Evolutionary conservation across 2,329 filamentous ascomycete genomes (phyloP).

Genomic region (Microcera coccophila): DNA sequence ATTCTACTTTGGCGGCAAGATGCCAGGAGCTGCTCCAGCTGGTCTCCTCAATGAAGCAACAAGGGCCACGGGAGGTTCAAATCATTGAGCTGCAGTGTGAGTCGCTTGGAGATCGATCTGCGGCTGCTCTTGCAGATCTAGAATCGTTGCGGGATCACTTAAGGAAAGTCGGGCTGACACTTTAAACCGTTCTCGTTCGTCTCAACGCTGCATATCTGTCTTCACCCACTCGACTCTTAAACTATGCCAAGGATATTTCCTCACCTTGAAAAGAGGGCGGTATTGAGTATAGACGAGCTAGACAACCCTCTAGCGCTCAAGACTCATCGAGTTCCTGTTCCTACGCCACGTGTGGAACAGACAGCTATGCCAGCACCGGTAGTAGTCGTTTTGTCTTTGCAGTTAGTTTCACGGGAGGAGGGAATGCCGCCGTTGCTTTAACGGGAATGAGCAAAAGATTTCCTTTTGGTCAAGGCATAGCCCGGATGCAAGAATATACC

Average conservation of each 20-base stretch:
- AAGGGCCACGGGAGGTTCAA: slow-evolving; percentile 16
- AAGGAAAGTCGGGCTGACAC: not conserved
- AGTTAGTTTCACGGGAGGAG: slow-evolving; percentile 22
- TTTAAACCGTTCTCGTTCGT: not conserved
- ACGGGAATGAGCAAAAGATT: slow-evolving; percentile 37
- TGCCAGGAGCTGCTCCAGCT: slow-evolving; percentile 11
- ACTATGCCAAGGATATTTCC: slow-evolving; percentile 15
- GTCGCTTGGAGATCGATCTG: slow-evolving; percentile 18
- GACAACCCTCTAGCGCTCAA: too few relatives aligned
- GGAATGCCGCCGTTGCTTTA: slow-evolving; percentile 31
- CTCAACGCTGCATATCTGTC: not conserved
- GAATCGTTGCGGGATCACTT: slow-evolving; percentile 4
- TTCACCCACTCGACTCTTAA: slow-evolving; percentile 6
- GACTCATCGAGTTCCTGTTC: slow-evolving; percentile 2
- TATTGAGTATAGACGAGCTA: slow-evolving; percentile 4
- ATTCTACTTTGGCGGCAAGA: slow-evolving; percentile 20
- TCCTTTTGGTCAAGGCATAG: slow-evolving; percentile 14
- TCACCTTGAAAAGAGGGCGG: slow-evolving; percentile 6
- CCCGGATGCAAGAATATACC: slow-evolving; percentile 32
- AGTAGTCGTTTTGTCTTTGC: slow-evolving; percentile 9
- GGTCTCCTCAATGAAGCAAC: slow-evolving; percentile 6
- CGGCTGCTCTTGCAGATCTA: slow-evolving; percentile 17
- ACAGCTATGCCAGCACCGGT: slow-evolving; percentile 39
- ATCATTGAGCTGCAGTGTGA: slow-evolving; percentile 28
- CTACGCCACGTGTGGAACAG: slow-evolving; percentile 27